Evolutionary conservation across 176 grass and related monocot species (phyloP), one percentile per base, ranked within the genome.

Genomic region (Poa pratensis): DNA sequence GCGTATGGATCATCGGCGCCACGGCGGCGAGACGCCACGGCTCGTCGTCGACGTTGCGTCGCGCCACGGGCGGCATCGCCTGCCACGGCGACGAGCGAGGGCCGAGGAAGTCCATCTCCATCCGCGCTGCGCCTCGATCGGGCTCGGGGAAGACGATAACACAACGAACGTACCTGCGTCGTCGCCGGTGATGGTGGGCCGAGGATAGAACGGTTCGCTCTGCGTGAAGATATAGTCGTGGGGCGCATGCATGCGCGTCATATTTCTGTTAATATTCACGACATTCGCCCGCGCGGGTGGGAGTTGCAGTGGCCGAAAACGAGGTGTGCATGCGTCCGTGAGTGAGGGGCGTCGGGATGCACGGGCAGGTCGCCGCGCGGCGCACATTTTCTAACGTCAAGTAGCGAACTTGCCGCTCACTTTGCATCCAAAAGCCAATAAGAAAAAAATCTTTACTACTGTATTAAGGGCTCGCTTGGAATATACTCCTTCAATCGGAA

Each of bases 71-170:
- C 40, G 35, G 76, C 37, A 32, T 67, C 43, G 17, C 27, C n/a
- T 80, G 77, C 77, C 24, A 60, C 42, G 57, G 42, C 70, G 55
- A 24, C 69, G 70, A 83, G 42, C 43, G 70, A 9, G 48, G 78
- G 52, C 70, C 82, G 26, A 51, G 24, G 13, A 84, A 84, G 57
- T 52, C 57, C 82, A 64, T 63, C 40, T 75, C 81, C 69, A 35
- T 80, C 71, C 71, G 24, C 46, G 71, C 71, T 28, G 26, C 45
- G 71, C 45, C 45, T 68, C 19, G 26, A 74, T 74, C 60, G 43
- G 70, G 48, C 73, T 54, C 27, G 9, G 61, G 63, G 61, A 80
- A 27, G 43, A 67, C 77, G 77, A 68, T 6, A 5, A 51, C 70
- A 74, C 71, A 9, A 37, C 65, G 45, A 48, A 51, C 45, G 71